phyloP scores from a whole-genome alignment of 78 protist species.

The Dictyostelium capitatum region DNA sequence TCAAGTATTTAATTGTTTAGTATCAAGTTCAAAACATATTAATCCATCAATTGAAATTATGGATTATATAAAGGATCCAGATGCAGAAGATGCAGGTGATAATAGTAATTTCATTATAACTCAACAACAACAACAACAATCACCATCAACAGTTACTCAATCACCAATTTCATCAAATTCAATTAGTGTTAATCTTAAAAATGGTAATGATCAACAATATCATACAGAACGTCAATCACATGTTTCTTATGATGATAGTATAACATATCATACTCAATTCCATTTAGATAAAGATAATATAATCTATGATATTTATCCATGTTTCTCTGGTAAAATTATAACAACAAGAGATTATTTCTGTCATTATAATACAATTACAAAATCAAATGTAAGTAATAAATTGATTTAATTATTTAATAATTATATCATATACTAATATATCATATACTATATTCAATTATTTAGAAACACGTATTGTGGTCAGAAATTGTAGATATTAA shows the following conservation, averaged over 20 bases:
- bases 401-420: too few relatives aligned
- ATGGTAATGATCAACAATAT: not conserved
- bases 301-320: not conserved
- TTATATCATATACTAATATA: too few relatives aligned
- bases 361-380: slow-evolving; percentile 30
- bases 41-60: slow-evolving; percentile 6
- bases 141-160: not conserved
- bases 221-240: not conserved
- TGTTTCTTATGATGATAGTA: slow-evolving; percentile 2
- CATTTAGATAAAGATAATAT: slow-evolving; percentile 2
- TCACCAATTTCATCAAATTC: not conserved
- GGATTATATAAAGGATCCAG: not conserved
- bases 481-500: not conserved
- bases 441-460: not conserved
- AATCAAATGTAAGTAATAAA: slow-evolving; percentile 2
- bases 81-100: not conserved
- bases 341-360: slow-evolving; percentile 23
- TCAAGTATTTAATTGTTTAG: not conserved
- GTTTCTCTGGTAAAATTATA: slow-evolving; percentile 19
- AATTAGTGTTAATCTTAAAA: too few relatives aligned
- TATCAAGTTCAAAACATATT: not conserved
- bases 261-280: not conserved
- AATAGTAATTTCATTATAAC: not conserved
- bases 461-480: slow-evolving; percentile 1
- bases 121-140: too few relatives aligned